Base-by-base conservation (phyloP, 495 filamentous ascomycete genomes). In the Podospora bellae-mahoneyi region DNA sequence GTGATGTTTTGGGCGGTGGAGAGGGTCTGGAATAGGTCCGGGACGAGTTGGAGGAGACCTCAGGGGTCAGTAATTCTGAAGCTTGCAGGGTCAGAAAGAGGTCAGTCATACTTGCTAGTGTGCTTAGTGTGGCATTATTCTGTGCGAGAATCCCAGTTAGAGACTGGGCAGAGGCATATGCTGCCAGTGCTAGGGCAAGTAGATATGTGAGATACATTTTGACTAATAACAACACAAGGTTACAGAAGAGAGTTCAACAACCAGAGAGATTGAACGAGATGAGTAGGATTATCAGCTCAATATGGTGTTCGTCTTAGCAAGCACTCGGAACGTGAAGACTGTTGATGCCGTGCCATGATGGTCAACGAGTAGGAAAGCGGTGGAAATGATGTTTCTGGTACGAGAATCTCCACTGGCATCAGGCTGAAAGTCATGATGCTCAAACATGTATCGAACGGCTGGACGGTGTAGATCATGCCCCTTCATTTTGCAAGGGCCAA, bases 1-100 rank as follows among this genome's bases (percentile, higher is more conserved):
- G 89, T 91, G 76, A 91, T 79, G 71, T 89, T 71, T 60, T 68
- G 64, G 13, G 68, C 66, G 1, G 68, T 65, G 3, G 68, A 72
- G 3, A 74, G 64, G 6, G 65, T 55, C 20, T 67, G 68, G n/a
- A 69, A 64, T 18, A 71, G 28, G 32, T 72, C 71, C 16, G 73
- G 73, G 5, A 74, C 73, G 16, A 67, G 66, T 4, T 62, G 19
- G 2, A 74, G 65, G 18, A 72, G 66, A 34, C 23, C 71, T 73
- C 23, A 16, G 3, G n/a, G 13, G 63, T 65, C 28, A 64, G 56
- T 13, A 0, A 32, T 5, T 28, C 16, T n/a, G 20, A 13, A 1
- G 75, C 5, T 18, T 28, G 4, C 64, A 64, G 18, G 16, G 7
- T 28, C 7, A 5, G 85, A 73, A 0, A 67, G 62, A 1, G 64